phyloP scores from a whole-genome alignment of 768 basidiomycete species.

The Pleurotus citrinopileatus region DNA sequence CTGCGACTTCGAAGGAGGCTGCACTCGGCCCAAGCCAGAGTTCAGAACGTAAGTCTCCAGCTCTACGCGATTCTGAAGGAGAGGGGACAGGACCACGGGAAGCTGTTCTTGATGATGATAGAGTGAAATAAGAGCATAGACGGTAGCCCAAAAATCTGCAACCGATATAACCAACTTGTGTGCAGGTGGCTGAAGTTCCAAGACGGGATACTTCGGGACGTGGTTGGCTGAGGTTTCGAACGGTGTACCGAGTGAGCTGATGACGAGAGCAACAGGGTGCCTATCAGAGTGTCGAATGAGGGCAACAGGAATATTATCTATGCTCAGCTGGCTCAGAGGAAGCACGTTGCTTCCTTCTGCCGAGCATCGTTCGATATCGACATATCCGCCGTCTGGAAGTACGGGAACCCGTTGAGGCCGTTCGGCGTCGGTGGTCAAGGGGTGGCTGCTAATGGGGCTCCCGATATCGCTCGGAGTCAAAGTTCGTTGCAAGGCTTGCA shows the following conservation, averaged over 20 bases:
- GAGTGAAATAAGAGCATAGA: slow-evolving; percentile 40
- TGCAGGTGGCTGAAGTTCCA: slow-evolving; percentile 19
- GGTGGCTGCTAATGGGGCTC: not conserved
- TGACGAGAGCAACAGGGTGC: slow-evolving; percentile 17
- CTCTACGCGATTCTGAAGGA: slow-evolving; percentile 26
- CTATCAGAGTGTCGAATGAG: not conserved
- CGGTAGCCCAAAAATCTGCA: slow-evolving; percentile 35
- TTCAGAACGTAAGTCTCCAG: slow-evolving; percentile 33
- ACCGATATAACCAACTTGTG: slow-evolving; percentile 19
- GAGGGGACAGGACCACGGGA: slow-evolving; percentile 30
- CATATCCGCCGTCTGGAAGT: not conserved
- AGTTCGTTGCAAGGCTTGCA: slow-evolving; percentile 2
- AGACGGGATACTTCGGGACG: slow-evolving; percentile 24
- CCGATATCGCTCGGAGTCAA: not conserved
- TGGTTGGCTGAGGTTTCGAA: slow-evolving; percentile 26
- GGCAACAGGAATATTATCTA: not conserved
- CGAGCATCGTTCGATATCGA: not conserved
- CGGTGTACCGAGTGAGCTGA: slow-evolving; percentile 24
- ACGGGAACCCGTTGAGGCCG: not conserved
- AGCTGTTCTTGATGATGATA: slow-evolving; percentile 37
- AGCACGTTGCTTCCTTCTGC: not conserved
- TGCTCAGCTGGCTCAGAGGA: not conserved
- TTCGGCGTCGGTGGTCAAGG: not conserved
- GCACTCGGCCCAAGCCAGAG: slow-evolving; percentile 31
- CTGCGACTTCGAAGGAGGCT: slow-evolving; percentile 12